These are phyloP conservation scores for Skeletonema grethae DNA, from an alignment of 108 stramenopile species.

Conservation along the genomic window DNA sequence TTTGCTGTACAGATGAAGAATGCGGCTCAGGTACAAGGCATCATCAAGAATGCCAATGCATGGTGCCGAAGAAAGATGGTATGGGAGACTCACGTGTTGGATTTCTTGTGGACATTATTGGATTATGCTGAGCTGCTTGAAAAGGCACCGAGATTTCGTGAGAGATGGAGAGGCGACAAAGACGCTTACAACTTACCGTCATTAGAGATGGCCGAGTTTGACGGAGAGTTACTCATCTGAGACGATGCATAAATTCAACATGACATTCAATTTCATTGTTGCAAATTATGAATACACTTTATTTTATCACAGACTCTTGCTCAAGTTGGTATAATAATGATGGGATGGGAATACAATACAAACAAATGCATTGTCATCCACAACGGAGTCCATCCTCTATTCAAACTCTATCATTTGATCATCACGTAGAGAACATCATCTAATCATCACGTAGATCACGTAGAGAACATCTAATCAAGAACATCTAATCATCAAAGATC, in stretches of 20 bases:
- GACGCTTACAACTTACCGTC: conserved; percentile 24
- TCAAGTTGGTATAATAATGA: background rate
- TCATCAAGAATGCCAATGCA: conserved; percentile 31
- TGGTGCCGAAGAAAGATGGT: conserved; percentile 42
- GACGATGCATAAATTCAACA: background rate
- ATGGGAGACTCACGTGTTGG: conserved; percentile 24
- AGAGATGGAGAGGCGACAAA: conserved; percentile 22
- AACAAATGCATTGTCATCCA: background rate
- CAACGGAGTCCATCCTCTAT: background rate
- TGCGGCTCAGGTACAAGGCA: conserved; percentile 9
- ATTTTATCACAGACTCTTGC: background rate
- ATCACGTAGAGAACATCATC: background rate
- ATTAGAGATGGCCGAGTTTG: conserved; percentile 24
- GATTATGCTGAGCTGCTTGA: conserved; percentile 36
- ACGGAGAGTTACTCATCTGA: conserved; percentile 16
- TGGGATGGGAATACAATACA: background rate
- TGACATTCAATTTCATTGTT: background rate
- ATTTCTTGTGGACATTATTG: conserved; percentile 40
- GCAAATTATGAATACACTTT: conserved; percentile 1
- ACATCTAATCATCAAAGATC: conserved; percentile 77
- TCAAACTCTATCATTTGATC: background rate
- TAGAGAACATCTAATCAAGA: too few relatives aligned
- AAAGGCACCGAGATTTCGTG: conserved; percentile 17
- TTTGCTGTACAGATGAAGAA: conserved; percentile 21
- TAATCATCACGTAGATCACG: conserved; percentile 62